These are phyloP conservation scores for Euphrasia arctica DNA, from an alignment of 305 asterid species.

Conservation along the genomic window DNA sequence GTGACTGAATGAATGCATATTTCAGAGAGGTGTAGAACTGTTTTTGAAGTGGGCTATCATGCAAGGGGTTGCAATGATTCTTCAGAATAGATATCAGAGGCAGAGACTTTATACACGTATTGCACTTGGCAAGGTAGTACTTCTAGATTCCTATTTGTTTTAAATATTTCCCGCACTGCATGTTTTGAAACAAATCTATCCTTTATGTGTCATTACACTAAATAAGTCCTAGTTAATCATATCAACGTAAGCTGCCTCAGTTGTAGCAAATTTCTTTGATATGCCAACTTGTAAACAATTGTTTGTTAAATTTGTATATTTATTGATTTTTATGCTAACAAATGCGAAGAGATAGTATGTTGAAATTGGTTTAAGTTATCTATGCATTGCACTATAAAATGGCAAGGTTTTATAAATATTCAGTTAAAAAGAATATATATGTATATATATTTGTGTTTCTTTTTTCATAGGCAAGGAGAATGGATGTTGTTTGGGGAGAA, in stretches of 20 bases:
- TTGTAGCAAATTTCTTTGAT: constrained; percentile 11
- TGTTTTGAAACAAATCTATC: background rate
- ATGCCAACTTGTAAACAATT: constrained; percentile 14
- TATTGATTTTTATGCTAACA: no score
- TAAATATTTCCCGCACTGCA: background rate
- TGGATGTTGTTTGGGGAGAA: constrained; percentile 99
- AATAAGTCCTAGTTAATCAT: background rate
- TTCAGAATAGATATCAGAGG: constrained; percentile 90
- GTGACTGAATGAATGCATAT: constrained; percentile 27
- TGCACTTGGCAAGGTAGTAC: constrained; percentile 93
- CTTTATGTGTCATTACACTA: background rate
- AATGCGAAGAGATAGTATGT: background rate
- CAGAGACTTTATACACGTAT: constrained; percentile 99
- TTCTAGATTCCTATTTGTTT: constrained; percentile 9
- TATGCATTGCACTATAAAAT: constrained; percentile 13
- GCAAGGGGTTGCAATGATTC: constrained; percentile 98
- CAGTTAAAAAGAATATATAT: background rate
- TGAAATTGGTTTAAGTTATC: constrained; percentile 15
- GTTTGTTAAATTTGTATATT: constrained; percentile 8
- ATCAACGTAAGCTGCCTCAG: constrained; percentile 13
- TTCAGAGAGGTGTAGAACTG: constrained; percentile 81
- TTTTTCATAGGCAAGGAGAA: constrained; percentile 81
- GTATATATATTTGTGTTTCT: background rate
- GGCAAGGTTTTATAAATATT: background rate
- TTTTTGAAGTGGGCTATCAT: constrained; percentile 90